Conservation (phyloP, 2,329 filamentous ascomycete species). For the Trichoderma citrinoviride region DNA sequence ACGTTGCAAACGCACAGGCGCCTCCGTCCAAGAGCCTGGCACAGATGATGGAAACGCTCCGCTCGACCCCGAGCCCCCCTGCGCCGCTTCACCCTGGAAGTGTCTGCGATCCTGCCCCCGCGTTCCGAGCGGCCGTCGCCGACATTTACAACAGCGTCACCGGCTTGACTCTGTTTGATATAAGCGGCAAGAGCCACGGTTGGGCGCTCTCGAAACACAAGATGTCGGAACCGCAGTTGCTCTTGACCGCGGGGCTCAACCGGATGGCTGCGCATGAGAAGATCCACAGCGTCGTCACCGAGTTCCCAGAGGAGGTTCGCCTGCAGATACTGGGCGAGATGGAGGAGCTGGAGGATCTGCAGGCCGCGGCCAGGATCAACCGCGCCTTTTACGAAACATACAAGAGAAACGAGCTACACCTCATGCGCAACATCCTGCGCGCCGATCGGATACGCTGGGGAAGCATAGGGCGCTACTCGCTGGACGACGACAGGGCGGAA, state of each 20-base stretch:
- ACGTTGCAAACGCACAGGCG: conserved; percentile 27
- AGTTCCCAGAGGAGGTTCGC: conserved; percentile 39
- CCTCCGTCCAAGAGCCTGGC: conserved; percentile 42
- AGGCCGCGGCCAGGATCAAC: conserved; percentile 42
- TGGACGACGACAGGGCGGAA: conserved; percentile 32
- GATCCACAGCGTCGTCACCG: conserved; percentile 34
- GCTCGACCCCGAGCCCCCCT: conserved; percentile 45
- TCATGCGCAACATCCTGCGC: conserved; percentile 39
- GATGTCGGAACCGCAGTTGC: conserved; percentile 37
- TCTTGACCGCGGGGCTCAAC: conserved; percentile 30
- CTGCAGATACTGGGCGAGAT: conserved; percentile 42
- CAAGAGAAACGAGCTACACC: conserved; percentile 42
- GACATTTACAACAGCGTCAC: conserved; percentile 52
- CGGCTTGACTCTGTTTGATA: conserved; percentile 49
- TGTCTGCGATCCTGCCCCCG: conserved; percentile 50
- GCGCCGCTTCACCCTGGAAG: conserved; percentile 41
- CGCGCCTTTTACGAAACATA: conserved; percentile 46
- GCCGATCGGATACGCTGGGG: conserved; percentile 29
- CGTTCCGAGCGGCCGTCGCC: conserved; percentile 46
- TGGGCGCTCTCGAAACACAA: conserved; percentile 48
- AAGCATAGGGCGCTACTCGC: conserved; percentile 25
- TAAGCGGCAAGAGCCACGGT: conserved; percentile 47
- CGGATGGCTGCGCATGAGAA: conserved; percentile 36
- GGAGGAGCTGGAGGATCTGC: conserved; percentile 42
- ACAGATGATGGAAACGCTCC: conserved; percentile 45